A percentile compares a stretch with the other conserved stretches of the same genome.
Conservation (phyloP, 768 basidiomycete genomes). For the Tephrocybe sp. region DNA sequence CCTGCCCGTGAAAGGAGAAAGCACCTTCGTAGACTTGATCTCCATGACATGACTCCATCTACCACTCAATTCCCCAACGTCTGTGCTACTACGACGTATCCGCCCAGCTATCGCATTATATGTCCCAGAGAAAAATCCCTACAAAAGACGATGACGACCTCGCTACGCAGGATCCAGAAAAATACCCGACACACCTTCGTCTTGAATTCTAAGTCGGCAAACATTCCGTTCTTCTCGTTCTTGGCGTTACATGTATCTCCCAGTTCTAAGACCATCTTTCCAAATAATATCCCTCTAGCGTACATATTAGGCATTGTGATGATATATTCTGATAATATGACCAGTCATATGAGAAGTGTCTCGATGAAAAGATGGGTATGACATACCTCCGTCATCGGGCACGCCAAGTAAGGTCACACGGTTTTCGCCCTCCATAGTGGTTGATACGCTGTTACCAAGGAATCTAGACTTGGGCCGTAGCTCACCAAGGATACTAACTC, state of each 20-base stretch:
- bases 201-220: conserved; percentile 93
- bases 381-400: conserved; percentile 83
- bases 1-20: conserved; percentile 11
- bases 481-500: conserved; percentile 85
- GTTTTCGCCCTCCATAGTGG: conserved; percentile 95
- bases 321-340: conserved; percentile 59
- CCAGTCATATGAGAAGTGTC: conserved; percentile 5
- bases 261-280: conserved; percentile 94
- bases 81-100: conserved; percentile 59
- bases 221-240: conserved; percentile 73
- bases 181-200: conserved; percentile 64
- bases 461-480: conserved; percentile 95
- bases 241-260: conserved; percentile 85
- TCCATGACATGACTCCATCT: conserved; percentile 93
- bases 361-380: background rate
- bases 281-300: conserved; percentile 81
- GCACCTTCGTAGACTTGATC: conserved; percentile 66
- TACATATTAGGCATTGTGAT: conserved; percentile 99
- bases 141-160: background rate
- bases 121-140: conserved; percentile 97
- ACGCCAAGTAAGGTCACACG: conserved; percentile 78
- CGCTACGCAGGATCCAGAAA: background rate
- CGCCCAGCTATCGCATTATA: conserved; percentile 89
- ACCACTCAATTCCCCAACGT: conserved; percentile 84
- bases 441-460: conserved; percentile 94